phyloP scores from a whole-genome alignment of 2,329 filamentous ascomycete species.

The Colletotrichum salicis region DNA sequence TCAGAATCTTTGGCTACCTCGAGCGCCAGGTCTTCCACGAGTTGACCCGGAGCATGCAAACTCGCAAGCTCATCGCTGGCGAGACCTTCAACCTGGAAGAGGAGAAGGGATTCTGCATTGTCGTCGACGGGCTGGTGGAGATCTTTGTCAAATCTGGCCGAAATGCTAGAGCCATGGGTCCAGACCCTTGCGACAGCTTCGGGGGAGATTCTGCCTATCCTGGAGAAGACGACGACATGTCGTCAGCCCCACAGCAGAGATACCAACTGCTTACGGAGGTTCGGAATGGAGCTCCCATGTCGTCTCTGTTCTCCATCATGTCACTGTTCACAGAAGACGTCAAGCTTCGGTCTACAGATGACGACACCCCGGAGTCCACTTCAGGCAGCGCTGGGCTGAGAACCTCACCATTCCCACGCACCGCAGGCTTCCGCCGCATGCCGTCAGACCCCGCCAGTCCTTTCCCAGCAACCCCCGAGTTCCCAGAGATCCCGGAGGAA shows the following conservation, averaged over 20 bases:
- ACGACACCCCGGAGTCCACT: slow-evolving; percentile 49
- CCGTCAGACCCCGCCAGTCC: slow-evolving; percentile 35
- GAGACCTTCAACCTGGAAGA: slow-evolving; percentile 96
- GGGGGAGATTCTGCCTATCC: slow-evolving; percentile 57
- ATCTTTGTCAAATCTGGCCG: slow-evolving; percentile 95
- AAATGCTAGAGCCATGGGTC: slow-evolving; percentile 52
- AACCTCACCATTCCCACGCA: slow-evolving; percentile 29
- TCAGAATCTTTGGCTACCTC: slow-evolving; percentile 98
- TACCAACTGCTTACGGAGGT: slow-evolving; percentile 98
- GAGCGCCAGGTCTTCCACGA: slow-evolving; percentile 98
- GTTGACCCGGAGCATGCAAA: slow-evolving; percentile 97
- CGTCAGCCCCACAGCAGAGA: slow-evolving; percentile 76
- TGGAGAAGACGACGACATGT: slow-evolving; percentile 74
- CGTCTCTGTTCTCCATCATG: slow-evolving; percentile 95
- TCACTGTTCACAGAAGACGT: slow-evolving; percentile 97
- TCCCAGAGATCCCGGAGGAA: slow-evolving; percentile 15
- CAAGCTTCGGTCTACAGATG: slow-evolving; percentile 78
- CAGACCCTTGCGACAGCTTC: slow-evolving; percentile 47
- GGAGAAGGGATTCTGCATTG: slow-evolving; percentile 96
- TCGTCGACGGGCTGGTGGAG: slow-evolving; percentile 95
- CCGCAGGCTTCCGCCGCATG: slow-evolving; percentile 25
- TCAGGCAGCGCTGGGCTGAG: slow-evolving; percentile 19
- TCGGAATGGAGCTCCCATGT: slow-evolving; percentile 98
- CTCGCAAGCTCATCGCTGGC: slow-evolving; percentile 92
- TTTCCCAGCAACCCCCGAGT: slow-evolving; percentile 22